Conservation (phyloP, 2,329 filamentous ascomycete species). For the Onygenales sp. region DNA sequence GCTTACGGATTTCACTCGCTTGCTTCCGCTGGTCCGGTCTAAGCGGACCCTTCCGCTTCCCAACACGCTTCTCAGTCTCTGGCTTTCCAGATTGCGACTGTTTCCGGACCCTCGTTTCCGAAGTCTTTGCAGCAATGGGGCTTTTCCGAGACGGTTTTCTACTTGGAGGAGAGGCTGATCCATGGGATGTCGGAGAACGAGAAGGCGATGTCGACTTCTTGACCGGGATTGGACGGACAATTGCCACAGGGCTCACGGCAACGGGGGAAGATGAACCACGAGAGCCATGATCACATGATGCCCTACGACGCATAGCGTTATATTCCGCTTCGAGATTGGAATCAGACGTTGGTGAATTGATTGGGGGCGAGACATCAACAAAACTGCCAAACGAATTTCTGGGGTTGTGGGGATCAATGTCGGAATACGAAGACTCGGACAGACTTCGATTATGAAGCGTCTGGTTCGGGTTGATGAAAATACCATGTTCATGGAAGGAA, state of each 20-base stretch:
- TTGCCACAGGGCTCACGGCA: constrained; percentile 57
- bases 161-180: constrained; percentile 52
- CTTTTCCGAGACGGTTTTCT: constrained; percentile 62
- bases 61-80: constrained; percentile 88
- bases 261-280: constrained; percentile 35
- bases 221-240: constrained; percentile 56
- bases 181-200: constrained; percentile 52
- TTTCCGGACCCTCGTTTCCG: constrained; percentile 77
- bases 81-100: constrained; percentile 64
- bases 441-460: constrained; percentile 79
- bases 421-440: constrained; percentile 74
- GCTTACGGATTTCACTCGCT: constrained; percentile 90
- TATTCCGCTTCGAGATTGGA: constrained; percentile 53
- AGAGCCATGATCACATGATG: constrained; percentile 33
- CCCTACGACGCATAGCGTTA: constrained; percentile 29
- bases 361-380: constrained; percentile 70
- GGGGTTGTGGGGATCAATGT: constrained; percentile 50
- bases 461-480: constrained; percentile 87
- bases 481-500: constrained; percentile 48
- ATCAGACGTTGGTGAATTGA: constrained; percentile 77
- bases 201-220: constrained; percentile 43
- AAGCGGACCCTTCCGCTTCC: constrained; percentile 78
- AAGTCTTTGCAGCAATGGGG: constrained; percentile 66
- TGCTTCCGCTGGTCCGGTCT: constrained; percentile 91
- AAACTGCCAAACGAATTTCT: constrained; percentile 66